Conservation (phyloP, 2,329 filamentous ascomycete species). For the Claviceps maximensis region DNA sequence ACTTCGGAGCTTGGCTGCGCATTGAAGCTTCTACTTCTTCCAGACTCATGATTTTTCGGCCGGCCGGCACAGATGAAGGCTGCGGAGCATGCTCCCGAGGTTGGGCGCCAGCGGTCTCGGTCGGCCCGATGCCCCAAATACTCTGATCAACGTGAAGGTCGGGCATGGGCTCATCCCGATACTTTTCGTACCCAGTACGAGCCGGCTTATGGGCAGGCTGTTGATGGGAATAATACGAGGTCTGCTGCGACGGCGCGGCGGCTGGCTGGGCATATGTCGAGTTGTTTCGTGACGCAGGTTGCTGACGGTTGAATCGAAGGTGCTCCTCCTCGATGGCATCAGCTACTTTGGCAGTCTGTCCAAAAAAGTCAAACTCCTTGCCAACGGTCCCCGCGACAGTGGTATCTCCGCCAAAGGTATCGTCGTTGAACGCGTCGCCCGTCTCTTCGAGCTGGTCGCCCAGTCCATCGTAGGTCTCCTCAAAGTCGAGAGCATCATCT, state of each 20-base stretch:
- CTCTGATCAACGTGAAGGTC: constrained; percentile 87
- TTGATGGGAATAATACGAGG: constrained; percentile 26
- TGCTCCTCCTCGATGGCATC: constrained; percentile 86
- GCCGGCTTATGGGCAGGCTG: constrained; percentile 42
- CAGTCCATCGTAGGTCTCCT: constrained; percentile 93
- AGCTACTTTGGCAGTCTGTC: constrained; percentile 76
- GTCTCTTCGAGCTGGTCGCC: constrained; percentile 84
- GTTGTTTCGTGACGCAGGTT: constrained; percentile 36
- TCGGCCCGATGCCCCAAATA: constrained; percentile 70
- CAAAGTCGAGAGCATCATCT: constrained; percentile 59
- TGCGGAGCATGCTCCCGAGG: constrained; percentile 14
- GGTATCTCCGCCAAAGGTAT: constrained; percentile 58
- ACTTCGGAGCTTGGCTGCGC: constrained; percentile 52
- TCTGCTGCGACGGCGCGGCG: constrained; percentile 15
- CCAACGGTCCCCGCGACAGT: constrained; percentile 45
- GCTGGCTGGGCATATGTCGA: constrained; percentile 19
- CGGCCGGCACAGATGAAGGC: constrained; percentile 15
- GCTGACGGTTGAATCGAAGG: constrained; percentile 64
- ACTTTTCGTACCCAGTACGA: constrained; percentile 82
- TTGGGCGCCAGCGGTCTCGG: constrained; percentile 25
- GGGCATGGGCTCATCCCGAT: constrained; percentile 72
- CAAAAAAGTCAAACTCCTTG: constrained; percentile 96
- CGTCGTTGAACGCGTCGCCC: constrained; percentile 90
- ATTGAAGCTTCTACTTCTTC: constrained; percentile 96
- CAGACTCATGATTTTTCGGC: constrained; percentile 80